Base-by-base conservation (phyloP, 192 early-diverging fungal genomes). In the Oehlia diaphana region DNA sequence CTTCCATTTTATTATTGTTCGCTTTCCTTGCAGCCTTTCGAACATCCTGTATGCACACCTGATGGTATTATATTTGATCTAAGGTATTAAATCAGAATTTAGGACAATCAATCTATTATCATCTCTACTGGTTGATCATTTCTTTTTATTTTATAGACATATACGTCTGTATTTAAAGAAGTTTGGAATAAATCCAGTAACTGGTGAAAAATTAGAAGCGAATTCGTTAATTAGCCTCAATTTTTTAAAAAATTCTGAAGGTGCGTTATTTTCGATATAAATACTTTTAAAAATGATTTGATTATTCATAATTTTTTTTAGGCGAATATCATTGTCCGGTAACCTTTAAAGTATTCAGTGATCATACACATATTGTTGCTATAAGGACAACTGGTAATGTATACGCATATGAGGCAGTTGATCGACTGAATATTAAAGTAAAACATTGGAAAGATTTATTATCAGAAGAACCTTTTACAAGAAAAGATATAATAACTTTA, bases 21-120 rank as follows among this genome's bases (percentile, higher is more conserved):
- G 3, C 87, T 99, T n/a, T 95, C 97, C 4, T 82, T 99, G 31
- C 90, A 90, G 74, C 96, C 97, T 13, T 95, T 96, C 79, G 92
- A 90, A 64, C 87, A 90, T 73, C 96, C 97, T 2, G 89, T 95
- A 72, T 97, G 95, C 83, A 94, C 95, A 0, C 84, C 83, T 7
- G 94, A 96, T 39, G 97, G 97, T 21, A 92, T 85, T 49, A 89
- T 98, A 12, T 99, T 96, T 88, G 97, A 99, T 77, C 87, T 93
- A 4, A 85, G 91, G 86, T 88, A 86, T 67, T 14, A 4, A 35
- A 19, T 50, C 14, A 39, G 3, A 4, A n/a, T 16, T 67, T 71
- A 42, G 39, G 23, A n/a, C 2, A 74, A 58, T 19, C 26, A 23
- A 12, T 1, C 62, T 26, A 4, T 76, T 9, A 13, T 42, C 44